A percentile compares a stretch with the other conserved stretches of the same genome.
Evolutionary conservation across 1,284 basidiomycete genomes (phyloP).

Genomic region (Heterobasidion annosum): DNA sequence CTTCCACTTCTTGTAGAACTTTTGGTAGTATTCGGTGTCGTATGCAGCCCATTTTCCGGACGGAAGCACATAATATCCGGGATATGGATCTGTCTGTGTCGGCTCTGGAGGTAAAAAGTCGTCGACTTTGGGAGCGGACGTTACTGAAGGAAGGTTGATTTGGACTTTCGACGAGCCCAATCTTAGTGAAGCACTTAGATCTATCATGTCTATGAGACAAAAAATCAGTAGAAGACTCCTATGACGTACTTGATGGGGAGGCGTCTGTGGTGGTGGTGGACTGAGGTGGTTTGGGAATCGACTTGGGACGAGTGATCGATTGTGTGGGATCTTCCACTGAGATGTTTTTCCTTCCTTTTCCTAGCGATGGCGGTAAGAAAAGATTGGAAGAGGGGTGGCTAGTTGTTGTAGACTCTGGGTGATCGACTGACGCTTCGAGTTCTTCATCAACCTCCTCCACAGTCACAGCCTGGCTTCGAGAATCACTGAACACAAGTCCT

Average conservation of each 20-base stretch:
- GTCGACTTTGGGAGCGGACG: constrained; percentile 60
- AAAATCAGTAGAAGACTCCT: constrained; percentile 9
- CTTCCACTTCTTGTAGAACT: constrained; percentile 66
- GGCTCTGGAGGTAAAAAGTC: constrained; percentile 74
- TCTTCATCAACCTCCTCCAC: constrained; percentile 10
- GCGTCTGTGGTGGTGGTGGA: constrained; percentile 47
- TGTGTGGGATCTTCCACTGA: constrained; percentile 41
- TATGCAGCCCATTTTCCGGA: constrained; percentile 75
- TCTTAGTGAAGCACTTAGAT: constrained; percentile 5
- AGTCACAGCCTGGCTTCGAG: constrained; percentile 13
- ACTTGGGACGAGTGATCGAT: constrained; percentile 16
- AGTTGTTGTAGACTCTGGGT: background rate
- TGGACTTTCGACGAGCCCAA: constrained; percentile 15
- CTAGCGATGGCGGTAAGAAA: constrained; percentile 50
- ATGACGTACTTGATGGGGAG: constrained; percentile 48
- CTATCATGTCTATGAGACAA: constrained; percentile 11
- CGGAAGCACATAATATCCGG: constrained; percentile 82
- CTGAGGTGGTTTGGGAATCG: constrained; percentile 13
- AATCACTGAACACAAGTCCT: constrained; percentile 47
- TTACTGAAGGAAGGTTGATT: constrained; percentile 24
- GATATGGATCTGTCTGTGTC: constrained; percentile 68
- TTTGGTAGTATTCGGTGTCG: constrained; percentile 68
- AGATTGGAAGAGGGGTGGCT: constrained; percentile 20
- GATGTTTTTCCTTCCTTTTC: constrained; percentile 49
- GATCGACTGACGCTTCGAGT: constrained; percentile 1